Base-by-base conservation (phyloP, 179 eudicot species). In the Vitellaria paradoxa region DNA sequence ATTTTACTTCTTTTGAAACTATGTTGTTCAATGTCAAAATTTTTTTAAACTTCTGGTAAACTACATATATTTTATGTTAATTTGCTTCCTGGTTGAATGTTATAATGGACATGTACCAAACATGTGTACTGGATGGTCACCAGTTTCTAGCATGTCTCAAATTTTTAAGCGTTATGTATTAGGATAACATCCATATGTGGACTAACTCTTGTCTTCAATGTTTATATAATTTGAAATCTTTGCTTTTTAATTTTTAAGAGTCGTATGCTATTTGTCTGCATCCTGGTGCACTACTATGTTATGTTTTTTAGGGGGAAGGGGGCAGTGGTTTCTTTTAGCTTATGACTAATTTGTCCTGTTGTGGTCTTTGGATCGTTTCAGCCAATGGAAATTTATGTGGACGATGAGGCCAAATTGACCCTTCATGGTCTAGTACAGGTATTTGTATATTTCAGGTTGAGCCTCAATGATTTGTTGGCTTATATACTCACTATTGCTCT, bases 371-470 rank as follows among this genome's bases (percentile, higher is more conserved):
- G 76, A 8, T 78, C 81, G 40, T 85, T 88, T 82, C 96, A 91
- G 98, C 99, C 99, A 40, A 96, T 96, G 99, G 99, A 96, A 86
- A 96, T 96, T 77, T 96, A 96, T 84, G 99, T 96, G 68, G 99
- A 96, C 77, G 98, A 96, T 73, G 99, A 96, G 82, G 97, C 99
- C 74, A 96, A 96, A 82, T 85, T 96, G 89, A 96, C 99, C 74
- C 96, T 96, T 53, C 99, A 96, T 50, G 99, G 99, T 66, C 98
- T 96, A 76, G 99, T 96, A 64, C 99, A 96, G 98, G 99, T 96
- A 84, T 62, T 73, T 12, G 40, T 73, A 7, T 21, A 1, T 37
- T 13, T 42, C 45, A 42, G 45, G 37, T 77, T 57, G n/a, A 13
- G 60, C 47, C 8, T 42, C 18, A 26, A 15, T 53, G 7, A 18